Conservation (phyloP, 2,329 filamentous ascomycete species). For the Fusarium verrucosum region DNA sequence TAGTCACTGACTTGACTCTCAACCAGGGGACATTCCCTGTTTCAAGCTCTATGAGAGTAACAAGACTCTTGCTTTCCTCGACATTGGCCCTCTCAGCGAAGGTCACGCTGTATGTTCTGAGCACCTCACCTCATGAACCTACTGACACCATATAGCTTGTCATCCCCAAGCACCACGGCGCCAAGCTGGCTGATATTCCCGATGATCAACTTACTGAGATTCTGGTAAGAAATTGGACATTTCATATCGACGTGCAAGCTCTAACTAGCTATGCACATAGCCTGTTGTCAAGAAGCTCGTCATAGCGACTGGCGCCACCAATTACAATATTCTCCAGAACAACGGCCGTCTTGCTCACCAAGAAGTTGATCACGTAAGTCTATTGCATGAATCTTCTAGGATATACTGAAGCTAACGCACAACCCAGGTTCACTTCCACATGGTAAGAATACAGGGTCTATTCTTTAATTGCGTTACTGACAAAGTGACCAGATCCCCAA, state of each 20-base stretch:
- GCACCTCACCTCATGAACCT: background rate
- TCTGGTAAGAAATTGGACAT: constrained; percentile 62
- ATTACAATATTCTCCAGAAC: constrained; percentile 97
- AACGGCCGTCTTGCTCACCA: constrained; percentile 94
- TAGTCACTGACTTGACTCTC: constrained; percentile 16
- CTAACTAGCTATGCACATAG: constrained; percentile 41
- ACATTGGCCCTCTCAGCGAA: constrained; percentile 88
- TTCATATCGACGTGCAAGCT: background rate
- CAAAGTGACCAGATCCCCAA: constrained; percentile 80
- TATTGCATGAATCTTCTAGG: background rate
- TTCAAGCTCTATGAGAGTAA: constrained; percentile 97
- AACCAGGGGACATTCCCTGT: constrained; percentile 87
- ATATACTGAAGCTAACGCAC: constrained; percentile 2
- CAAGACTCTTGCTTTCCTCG: constrained; percentile 93
- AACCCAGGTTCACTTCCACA: constrained; percentile 85
- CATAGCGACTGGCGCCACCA: constrained; percentile 73
- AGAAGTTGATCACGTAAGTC: constrained; percentile 85
- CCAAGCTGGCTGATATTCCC: constrained; percentile 90
- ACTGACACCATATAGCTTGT: constrained; percentile 72
- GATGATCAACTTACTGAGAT: constrained; percentile 87
- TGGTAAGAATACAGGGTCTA: constrained; percentile 62
- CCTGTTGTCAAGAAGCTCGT: constrained; percentile 82
- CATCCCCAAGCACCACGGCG: constrained; percentile 94
- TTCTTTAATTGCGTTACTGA: background rate
- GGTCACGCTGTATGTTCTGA: constrained; percentile 80